A percentile compares a stretch with the other conserved stretches of the same genome.
Evolutionary conservation across 768 basidiomycete species (phyloP).

Genomic region (Xanthoconium purpureum): DNA sequence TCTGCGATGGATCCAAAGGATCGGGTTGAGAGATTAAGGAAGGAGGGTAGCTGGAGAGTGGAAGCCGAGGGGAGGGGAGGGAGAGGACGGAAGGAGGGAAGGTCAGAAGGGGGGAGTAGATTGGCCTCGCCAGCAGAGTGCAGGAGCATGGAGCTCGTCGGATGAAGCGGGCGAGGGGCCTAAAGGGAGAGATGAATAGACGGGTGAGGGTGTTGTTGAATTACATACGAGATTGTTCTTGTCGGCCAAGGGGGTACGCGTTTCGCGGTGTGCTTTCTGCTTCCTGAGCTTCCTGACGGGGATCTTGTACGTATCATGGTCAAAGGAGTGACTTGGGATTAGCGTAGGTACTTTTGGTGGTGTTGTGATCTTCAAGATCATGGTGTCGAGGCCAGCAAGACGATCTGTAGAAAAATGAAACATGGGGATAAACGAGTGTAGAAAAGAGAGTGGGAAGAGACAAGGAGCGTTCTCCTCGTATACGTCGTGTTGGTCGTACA

Average conservation of each 20-base stretch:
- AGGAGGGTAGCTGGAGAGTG: conserved; percentile 38
- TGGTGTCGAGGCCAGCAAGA: conserved; percentile 43
- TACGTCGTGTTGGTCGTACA: conserved; percentile 6
- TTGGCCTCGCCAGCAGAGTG: conserved; percentile 5
- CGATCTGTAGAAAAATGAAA: conserved; percentile 37
- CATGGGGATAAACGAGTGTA: conserved; percentile 26
- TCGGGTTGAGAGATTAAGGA: conserved; percentile 31
- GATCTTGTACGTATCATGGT: conserved; percentile 14
- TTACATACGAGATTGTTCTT: conserved; percentile 33
- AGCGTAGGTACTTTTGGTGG: conserved; percentile 28
- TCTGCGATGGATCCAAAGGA: conserved; percentile 17
- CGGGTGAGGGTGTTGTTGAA: conserved; percentile 1
- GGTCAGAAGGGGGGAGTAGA: conserved; percentile 11
- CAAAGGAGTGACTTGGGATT: conserved; percentile 22
- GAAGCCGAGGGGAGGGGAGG: conserved; percentile 38
- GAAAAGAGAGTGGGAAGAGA: background rate
- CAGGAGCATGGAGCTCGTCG: conserved; percentile 18
- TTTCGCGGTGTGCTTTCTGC: conserved; percentile 14
- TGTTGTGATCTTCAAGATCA: conserved; percentile 36
- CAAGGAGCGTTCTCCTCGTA: conserved; percentile 10
- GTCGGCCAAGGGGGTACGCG: conserved; percentile 33
- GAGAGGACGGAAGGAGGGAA: conserved; percentile 27
- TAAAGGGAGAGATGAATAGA: conserved; percentile 15
- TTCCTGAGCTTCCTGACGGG: conserved; percentile 26
- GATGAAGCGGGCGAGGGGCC: conserved; percentile 10